Conservation (phyloP, 2,329 filamentous ascomycete genomes). For the Colletotrichum sp. region DNA sequence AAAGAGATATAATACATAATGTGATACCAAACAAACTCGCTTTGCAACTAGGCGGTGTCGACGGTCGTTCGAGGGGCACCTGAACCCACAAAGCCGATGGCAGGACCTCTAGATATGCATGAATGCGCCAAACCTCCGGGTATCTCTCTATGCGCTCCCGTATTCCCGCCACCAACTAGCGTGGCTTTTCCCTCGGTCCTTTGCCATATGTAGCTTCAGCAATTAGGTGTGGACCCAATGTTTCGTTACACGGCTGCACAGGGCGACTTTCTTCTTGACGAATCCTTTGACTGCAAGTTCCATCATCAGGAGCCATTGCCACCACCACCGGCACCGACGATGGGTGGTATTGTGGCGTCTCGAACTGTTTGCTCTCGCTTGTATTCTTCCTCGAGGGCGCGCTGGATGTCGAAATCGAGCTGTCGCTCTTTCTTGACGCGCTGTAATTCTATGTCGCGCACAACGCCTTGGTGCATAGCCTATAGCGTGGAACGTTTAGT, state of each 20-base stretch:
- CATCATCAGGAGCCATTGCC: neutral
- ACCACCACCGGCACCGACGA: neutral
- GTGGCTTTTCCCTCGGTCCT: neutral
- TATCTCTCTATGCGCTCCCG: neutral
- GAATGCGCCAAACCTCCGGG: neutral
- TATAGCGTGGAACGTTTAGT: slow-evolving; percentile 35
- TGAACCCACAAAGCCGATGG: neutral
- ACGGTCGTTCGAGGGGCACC: neutral
- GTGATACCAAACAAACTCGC: neutral
- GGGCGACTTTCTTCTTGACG: neutral
- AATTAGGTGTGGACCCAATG: neutral
- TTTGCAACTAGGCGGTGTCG: neutral
- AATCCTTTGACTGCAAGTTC: neutral
- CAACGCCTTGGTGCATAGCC: slow-evolving; percentile 95
- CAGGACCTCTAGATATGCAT: neutral
- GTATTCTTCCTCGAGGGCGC: slow-evolving; percentile 84
- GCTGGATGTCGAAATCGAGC: slow-evolving; percentile 93
- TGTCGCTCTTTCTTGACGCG: slow-evolving; percentile 88
- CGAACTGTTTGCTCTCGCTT: slow-evolving; percentile 84
- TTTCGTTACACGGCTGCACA: neutral
- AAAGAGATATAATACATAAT: neutral
- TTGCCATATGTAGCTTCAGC: neutral
- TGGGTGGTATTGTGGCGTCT: slow-evolving; percentile 34
- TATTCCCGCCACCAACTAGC: neutral
- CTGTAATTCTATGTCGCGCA: slow-evolving; percentile 95